These are phyloP conservation scores for Lactarius evosmus DNA, from an alignment of 768 basidiomycete genomes.

Conservation along the genomic window DNA sequence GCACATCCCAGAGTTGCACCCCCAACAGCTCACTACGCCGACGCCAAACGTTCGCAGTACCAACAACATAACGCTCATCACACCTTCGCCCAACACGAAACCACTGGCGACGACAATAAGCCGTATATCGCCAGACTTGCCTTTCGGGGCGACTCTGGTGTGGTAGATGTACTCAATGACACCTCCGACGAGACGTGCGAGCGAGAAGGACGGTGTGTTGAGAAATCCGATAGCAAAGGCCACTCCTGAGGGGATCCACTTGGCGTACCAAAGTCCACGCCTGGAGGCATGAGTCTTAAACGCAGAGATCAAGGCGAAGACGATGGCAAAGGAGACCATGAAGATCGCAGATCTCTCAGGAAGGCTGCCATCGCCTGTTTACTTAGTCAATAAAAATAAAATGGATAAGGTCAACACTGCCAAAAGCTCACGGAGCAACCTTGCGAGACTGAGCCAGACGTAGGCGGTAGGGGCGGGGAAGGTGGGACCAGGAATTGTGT, in stretches of 20 bases:
- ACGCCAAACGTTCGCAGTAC: conserved; percentile 70
- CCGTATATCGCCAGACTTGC: conserved; percentile 57
- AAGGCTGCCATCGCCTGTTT: conserved; percentile 73
- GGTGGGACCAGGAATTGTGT: conserved; percentile 87
- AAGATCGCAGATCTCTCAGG: conserved; percentile 71
- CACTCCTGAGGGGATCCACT: conserved; percentile 87
- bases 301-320: conserved; percentile 67
- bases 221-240: conserved; percentile 96
- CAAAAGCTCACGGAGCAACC: conserved; percentile 60
- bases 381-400: conserved; percentile 29
- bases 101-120: conserved; percentile 90
- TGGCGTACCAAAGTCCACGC: conserved; percentile 51
- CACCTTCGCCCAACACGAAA: conserved; percentile 93
- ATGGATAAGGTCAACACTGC: not conserved
- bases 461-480: conserved; percentile 96
- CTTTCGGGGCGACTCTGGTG: conserved; percentile 43
- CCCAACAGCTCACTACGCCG: conserved; percentile 79
- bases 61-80: conserved; percentile 79
- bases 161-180: conserved; percentile 71
- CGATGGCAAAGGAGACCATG: conserved; percentile 72
- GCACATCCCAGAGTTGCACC: conserved; percentile 75
- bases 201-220: conserved; percentile 92
- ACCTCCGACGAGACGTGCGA: conserved; percentile 89
- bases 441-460: conserved; percentile 82
- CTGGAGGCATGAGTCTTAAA: conserved; percentile 59